phyloP scores from a whole-genome alignment of 1,284 basidiomycete species.

The Gymnopus androsaceus region DNA sequence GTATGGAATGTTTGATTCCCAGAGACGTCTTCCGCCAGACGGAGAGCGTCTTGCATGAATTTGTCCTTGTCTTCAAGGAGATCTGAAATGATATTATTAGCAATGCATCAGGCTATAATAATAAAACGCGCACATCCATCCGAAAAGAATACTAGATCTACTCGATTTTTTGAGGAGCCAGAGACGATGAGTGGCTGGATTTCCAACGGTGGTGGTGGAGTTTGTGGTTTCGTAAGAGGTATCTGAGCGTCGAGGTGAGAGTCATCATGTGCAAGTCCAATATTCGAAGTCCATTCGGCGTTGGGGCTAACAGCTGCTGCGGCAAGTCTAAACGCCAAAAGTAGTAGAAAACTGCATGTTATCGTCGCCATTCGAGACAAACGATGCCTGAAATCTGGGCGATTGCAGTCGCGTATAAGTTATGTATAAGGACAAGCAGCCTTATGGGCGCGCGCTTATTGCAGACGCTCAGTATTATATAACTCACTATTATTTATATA shows the following conservation, averaged over 20 bases:
- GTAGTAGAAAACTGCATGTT: no score
- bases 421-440: no score
- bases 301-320: no score
- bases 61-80: conserved; percentile 54
- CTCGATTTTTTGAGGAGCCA: conserved; percentile 63
- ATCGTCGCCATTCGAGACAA: no score
- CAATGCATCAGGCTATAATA: background rate
- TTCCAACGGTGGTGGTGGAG: conserved; percentile 46
- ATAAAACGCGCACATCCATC: conserved; percentile 65
- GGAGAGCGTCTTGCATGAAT: conserved; percentile 69
- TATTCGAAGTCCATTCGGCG: no score
- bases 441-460: no score
- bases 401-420: no score
- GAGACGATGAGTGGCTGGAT: conserved; percentile 62
- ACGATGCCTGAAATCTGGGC: no score
- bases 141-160: conserved; percentile 79
- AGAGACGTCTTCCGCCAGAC: conserved; percentile 71
- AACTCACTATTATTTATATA: no score
- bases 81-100: conserved; percentile 28
- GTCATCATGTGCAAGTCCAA: background rate
- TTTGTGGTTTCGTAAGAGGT: background rate
- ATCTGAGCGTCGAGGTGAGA: background rate
- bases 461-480: no score
- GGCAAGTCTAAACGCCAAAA: no score
- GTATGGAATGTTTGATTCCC: conserved; percentile 76